Conservation (phyloP, 169 alveolate genomes). For the Cryptosporidium sp. region DNA sequence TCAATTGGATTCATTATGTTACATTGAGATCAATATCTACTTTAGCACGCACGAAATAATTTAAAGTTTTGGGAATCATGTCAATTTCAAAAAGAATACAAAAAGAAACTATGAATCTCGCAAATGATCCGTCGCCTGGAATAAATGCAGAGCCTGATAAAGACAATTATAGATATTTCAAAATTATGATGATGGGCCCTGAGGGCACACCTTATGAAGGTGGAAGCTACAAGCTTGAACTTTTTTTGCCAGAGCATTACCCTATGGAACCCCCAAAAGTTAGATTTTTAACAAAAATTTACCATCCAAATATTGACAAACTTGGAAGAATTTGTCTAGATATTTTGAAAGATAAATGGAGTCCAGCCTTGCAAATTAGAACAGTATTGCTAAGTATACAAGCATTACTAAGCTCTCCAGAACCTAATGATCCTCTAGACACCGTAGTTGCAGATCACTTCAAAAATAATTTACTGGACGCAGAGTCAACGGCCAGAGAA, state of each 20-base stretch:
- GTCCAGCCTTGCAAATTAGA: slow-evolving; percentile 98
- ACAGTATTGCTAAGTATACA: slow-evolving; percentile 96
- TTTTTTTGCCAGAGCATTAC: slow-evolving; percentile 96
- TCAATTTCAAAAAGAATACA: slow-evolving; percentile 86
- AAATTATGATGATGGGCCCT: slow-evolving; percentile 96
- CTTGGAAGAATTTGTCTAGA: slow-evolving; percentile 99
- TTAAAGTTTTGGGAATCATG: slow-evolving; percentile 46
- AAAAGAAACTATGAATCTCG: slow-evolving; percentile 88
- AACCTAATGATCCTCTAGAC: slow-evolving; percentile 98
- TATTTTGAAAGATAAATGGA: slow-evolving; percentile 98
- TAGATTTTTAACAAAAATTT: slow-evolving; percentile 96
- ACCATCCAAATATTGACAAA: slow-evolving; percentile 98
- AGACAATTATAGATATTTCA: slow-evolving; percentile 94
- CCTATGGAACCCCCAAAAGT: slow-evolving; percentile 99
- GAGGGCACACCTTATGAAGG: slow-evolving; percentile 98
- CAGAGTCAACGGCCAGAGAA: slow-evolving; percentile 91
- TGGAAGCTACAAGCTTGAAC: slow-evolving; percentile 94
- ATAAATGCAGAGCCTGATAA: slow-evolving; percentile 93
- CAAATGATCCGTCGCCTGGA: slow-evolving; percentile 94
- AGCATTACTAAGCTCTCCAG: slow-evolving; percentile 97
- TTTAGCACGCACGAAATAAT: not conserved
- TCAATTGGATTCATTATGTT: not conserved
- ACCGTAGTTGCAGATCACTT: slow-evolving; percentile 96
- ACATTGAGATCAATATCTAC: not conserved
- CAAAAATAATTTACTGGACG: slow-evolving; percentile 91